These are phyloP conservation scores for Juncus inflexus DNA, from an alignment of 176 grass and related monocot species.

Conservation along the genomic window DNA sequence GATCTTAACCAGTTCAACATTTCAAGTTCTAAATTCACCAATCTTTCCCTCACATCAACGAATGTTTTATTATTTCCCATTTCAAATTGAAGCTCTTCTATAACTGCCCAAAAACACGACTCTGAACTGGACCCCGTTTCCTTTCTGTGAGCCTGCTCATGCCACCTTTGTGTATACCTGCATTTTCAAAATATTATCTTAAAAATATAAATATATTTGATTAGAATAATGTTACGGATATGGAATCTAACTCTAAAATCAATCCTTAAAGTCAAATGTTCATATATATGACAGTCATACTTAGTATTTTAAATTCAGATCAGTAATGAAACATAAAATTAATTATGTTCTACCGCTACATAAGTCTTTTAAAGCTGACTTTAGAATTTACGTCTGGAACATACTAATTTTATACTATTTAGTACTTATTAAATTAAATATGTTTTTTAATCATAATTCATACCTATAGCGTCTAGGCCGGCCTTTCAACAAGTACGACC, in stretches of 20 bases:
- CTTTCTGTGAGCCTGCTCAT: constrained; percentile 50
- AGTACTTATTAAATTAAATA: too few relatives aligned
- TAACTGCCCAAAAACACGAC: constrained; percentile 88
- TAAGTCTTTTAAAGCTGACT: too few relatives aligned
- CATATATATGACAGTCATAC: too few relatives aligned
- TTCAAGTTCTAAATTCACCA: constrained; percentile 59
- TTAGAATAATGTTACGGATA: too few relatives aligned
- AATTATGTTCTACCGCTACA: too few relatives aligned
- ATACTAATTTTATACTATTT: too few relatives aligned
- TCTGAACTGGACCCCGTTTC: constrained; percentile 49
- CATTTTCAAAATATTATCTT: neutral
- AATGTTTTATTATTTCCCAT: constrained; percentile 44
- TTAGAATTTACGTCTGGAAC: too few relatives aligned
- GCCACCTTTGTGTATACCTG: constrained; percentile 82
- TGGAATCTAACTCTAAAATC: too few relatives aligned
- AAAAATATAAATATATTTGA: too few relatives aligned
- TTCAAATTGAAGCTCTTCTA: constrained; percentile 77
- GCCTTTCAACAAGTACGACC: constrained; percentile 69
- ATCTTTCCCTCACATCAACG: constrained; percentile 48
- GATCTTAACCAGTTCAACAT: constrained; percentile 51
- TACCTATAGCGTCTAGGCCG: constrained; percentile 60
- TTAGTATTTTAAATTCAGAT: too few relatives aligned
- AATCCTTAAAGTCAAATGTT: too few relatives aligned
- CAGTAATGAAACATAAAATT: too few relatives aligned
- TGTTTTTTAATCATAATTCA: neutral